Conservation (phyloP, 345 rosid genomes). For the Moricandia arvensis region DNA sequence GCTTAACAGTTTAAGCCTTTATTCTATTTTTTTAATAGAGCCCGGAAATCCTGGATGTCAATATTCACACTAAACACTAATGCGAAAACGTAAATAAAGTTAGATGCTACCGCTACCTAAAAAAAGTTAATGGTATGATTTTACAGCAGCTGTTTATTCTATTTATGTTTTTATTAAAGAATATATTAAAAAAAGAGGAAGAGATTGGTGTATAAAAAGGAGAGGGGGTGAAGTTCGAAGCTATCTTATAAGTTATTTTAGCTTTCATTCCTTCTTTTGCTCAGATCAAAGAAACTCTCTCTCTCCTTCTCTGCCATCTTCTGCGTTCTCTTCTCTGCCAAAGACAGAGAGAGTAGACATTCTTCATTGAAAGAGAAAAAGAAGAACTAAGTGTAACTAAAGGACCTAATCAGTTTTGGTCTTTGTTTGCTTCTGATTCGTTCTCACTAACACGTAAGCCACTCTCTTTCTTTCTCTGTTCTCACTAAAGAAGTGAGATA, state of each 20-base stretch:
- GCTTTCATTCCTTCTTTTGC: constrained; percentile 37
- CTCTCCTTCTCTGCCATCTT: constrained; percentile 28
- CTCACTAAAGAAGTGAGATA: constrained; percentile 13
- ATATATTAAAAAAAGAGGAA: not conserved
- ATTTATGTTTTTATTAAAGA: not conserved
- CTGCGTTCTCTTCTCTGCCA: constrained; percentile 14
- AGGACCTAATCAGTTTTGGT: constrained; percentile 4
- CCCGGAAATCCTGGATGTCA: constrained; percentile 36
- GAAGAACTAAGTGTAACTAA: constrained; percentile 10
- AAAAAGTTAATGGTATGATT: constrained; percentile 23
- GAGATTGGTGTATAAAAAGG: constrained; percentile 34
- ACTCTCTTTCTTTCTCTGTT: not conserved
- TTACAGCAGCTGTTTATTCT: constrained; percentile 18
- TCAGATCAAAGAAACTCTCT: constrained; percentile 32
- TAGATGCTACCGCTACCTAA: constrained; percentile 22
- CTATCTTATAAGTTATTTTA: constrained; percentile 30
- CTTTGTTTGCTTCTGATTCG: constrained; percentile 29
- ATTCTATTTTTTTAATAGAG: not conserved
- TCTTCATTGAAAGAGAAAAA: not conserved
- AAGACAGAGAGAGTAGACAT: not conserved
- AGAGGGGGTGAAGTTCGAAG: constrained; percentile 38
- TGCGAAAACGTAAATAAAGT: constrained; percentile 32
- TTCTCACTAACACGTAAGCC: constrained; percentile 34
- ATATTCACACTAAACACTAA: constrained; percentile 20
- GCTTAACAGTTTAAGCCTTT: not conserved